Evolutionary conservation across 2,329 filamentous ascomycete genomes (phyloP).

Genomic region (Cladosporium sphaerospermum): DNA sequence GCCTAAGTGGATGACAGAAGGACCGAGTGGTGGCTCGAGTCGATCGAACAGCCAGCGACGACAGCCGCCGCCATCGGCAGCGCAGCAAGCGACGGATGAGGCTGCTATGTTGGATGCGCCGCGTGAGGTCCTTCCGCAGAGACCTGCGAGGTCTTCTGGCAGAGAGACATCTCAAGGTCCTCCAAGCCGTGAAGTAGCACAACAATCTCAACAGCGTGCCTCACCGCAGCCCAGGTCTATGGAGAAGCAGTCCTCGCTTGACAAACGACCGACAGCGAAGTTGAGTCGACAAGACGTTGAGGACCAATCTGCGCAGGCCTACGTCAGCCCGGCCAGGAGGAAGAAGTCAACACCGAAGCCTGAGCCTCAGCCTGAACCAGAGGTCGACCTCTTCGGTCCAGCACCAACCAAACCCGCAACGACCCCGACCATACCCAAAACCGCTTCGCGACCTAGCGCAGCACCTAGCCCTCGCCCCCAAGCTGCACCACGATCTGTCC

Average conservation of each 20-base stretch:
- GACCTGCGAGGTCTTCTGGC: conserved; percentile 27
- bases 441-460: conserved; percentile 33
- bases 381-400: conserved; percentile 32
- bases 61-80: conserved; percentile 21
- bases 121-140: conserved; percentile 51
- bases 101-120: conserved; percentile 69
- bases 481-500: conserved; percentile 54
- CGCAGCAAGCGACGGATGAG: conserved; percentile 41
- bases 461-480: conserved; percentile 40
- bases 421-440: conserved; percentile 16
- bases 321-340: conserved; percentile 78
- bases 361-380: conserved; percentile 24
- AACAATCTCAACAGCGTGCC: conserved; percentile 32
- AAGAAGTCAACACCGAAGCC: conserved; percentile 56
- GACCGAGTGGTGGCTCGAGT: conserved; percentile 29
- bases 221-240: conserved; percentile 35
- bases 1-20: conserved; percentile 92
- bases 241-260: conserved; percentile 31
- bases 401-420: conserved; percentile 13
- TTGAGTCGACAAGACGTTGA: conserved; percentile 69
- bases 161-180: conserved; percentile 18
- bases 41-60: conserved; percentile 22
- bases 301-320: conserved; percentile 74
- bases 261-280: conserved; percentile 43
- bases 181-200: conserved; percentile 24